Evolutionary conservation across 805 yeast genomes (phyloP).

Genomic region (Candida nanaspora): DNA sequence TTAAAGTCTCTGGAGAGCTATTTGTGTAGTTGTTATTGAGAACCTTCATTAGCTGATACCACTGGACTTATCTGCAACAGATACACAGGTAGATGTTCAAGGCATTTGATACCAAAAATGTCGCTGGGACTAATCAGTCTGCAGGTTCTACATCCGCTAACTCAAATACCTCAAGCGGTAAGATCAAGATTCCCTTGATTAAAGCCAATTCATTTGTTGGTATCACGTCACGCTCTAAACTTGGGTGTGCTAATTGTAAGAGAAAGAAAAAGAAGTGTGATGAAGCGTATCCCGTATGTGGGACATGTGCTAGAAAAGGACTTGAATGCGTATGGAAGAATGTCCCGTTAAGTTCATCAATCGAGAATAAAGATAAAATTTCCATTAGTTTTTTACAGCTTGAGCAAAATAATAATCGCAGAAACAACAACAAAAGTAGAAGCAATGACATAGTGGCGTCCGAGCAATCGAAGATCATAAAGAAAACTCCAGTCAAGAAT

Average conservation of each 20-base stretch:
- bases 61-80: too few species aligned
- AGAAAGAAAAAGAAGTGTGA: constrained; percentile 44
- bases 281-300: constrained; percentile 38
- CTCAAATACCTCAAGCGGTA: too few species aligned
- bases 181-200: constrained; percentile 9
- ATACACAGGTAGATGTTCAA: too few species aligned
- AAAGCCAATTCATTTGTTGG: constrained; percentile 24
- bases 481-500: too few species aligned
- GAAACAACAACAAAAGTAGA: background rate
- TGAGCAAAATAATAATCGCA: background rate
- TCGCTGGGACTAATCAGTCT: too few species aligned
- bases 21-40: too few species aligned
- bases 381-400: background rate
- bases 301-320: constrained; percentile 29
- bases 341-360: background rate
- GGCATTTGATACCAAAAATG: too few species aligned
- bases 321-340: constrained; percentile 22
- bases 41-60: too few species aligned
- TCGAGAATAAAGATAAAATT: background rate
- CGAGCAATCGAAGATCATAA: too few species aligned
- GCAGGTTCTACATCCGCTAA: too few species aligned
- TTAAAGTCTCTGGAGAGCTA: too few species aligned
- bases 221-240: constrained; percentile 25
- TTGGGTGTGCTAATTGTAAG: constrained; percentile 35
- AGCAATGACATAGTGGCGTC: too few species aligned